Base-by-base conservation (phyloP, 108 stramenopile species). In the Skeletonema menzelii region DNA sequence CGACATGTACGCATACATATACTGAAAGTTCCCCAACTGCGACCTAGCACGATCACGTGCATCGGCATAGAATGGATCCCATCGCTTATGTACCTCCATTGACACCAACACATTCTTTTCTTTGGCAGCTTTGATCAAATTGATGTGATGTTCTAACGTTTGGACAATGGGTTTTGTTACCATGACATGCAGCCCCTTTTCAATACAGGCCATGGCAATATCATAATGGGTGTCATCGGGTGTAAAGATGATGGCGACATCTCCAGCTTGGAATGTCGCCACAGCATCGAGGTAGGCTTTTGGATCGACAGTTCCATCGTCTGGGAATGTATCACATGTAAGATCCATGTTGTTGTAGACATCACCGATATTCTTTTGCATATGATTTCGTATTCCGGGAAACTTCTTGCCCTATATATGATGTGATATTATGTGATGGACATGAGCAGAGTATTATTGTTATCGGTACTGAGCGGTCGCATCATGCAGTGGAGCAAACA, bases 101-200 rank as follows among this genome's bases (percentile, higher is more conserved):
- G 85, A 94, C 0, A 98, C 96, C 59, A 99, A 69, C 2, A 98
- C 98, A 19, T 85, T 85, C 62, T 88, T 82, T 66, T 95, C 85
- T 56, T 86, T 75, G 15, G 99, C 98, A 2, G 88, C 92, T 46
- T 87, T 80, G 59, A 84, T 73, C 27, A 99, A 80, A 10, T 32
- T 65, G 6, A 70, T 75, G 72, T 99, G 99, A 57, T 99, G 84
- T 58, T 90, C 87, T 27, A 99, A 70, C 0, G 93, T 98, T 72
- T 99, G 95, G 7, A 99, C 99, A 31, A 97, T 97, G 3, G 99
- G 99, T 67, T 99, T 99, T 38, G 99, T 99, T 4, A 98, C 95
- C 86, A 99, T 92, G 57, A 98, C 98, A 74, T 99, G 99, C 87
- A 98, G 83, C 27, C 99, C 99, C 8, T 72, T 70, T 44, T 90